phyloP scores from a whole-genome alignment of 495 filamentous ascomycete species.

The Parachaetomium inaequale region DNA sequence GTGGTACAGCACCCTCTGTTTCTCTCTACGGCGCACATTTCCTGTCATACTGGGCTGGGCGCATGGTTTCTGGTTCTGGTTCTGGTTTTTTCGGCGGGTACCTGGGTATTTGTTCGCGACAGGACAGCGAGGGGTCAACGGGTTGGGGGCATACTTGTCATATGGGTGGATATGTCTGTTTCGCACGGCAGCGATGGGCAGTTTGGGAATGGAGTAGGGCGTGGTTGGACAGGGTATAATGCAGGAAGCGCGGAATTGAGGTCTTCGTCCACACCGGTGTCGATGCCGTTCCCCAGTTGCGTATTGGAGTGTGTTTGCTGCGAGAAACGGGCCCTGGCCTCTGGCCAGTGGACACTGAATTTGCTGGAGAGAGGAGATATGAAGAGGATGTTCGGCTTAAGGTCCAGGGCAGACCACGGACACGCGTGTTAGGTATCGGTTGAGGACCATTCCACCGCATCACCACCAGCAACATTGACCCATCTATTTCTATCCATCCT shows the following conservation, averaged over 20 bases:
- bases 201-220: constrained; percentile 4
- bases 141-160: not conserved
- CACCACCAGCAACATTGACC: too few relatives aligned
- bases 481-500: not conserved
- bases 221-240: not conserved
- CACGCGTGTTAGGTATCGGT: too few relatives aligned
- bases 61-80: constrained; percentile 5
- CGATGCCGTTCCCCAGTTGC: not conserved
- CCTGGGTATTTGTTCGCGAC: not conserved
- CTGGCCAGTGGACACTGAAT: too few relatives aligned
- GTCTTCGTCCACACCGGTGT: not conserved
- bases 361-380: too few relatives aligned
- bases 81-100: not conserved
- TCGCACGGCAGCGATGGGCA: not conserved
- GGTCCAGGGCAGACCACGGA: too few relatives aligned
- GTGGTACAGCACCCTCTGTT: not conserved
- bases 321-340: too few relatives aligned
- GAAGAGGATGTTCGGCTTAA: too few relatives aligned
- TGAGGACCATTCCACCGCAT: too few relatives aligned
- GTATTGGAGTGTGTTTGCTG: too few relatives aligned
- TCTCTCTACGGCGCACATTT: not conserved
- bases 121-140: not conserved
- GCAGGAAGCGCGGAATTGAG: not conserved
- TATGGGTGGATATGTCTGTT: constrained; percentile 1
- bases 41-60: not conserved